Evolutionary conservation across 1,139 yeast species (phyloP).

Genomic region (Blastobotrys persicus): DNA sequence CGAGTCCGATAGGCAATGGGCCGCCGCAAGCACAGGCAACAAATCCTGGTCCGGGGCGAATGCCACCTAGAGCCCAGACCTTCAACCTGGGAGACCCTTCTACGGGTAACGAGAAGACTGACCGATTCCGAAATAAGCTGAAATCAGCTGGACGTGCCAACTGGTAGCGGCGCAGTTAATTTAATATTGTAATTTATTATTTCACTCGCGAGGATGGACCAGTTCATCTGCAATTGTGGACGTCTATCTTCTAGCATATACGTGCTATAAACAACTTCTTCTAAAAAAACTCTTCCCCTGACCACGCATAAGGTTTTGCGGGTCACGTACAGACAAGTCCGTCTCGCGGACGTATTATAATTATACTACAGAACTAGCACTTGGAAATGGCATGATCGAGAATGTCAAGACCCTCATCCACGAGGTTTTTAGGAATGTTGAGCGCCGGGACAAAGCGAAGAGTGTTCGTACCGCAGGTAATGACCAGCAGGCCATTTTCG

Average conservation of each 20-base stretch:
- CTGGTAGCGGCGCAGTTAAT: conserved; percentile 19
- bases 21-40: conserved; percentile 4
- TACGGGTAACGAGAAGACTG: conserved; percentile 17
- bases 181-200: too few species aligned
- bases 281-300: too few species aligned
- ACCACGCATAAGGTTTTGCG: too few species aligned
- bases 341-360: neutral
- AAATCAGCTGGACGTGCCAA: conserved; percentile 31
- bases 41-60: conserved; percentile 6
- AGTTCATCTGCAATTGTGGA: too few species aligned
- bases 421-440: conserved; percentile 68
- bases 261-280: too few species aligned
- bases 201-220: too few species aligned
- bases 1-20: conserved; percentile 2
- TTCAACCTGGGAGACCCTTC: neutral
- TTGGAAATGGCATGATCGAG: conserved; percentile 41
- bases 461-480: conserved; percentile 90
- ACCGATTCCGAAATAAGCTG: conserved; percentile 28
- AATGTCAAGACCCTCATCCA: conserved; percentile 66
- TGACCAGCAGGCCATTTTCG: conserved; percentile 74
- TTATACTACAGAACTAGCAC: neutral
- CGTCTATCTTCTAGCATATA: too few species aligned
- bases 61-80: conserved; percentile 5
- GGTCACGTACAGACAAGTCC: too few species aligned
- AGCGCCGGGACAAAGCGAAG: conserved; percentile 90